Evolutionary conservation across 164 flowering plant species (phyloP), one percentile per base, ranked within the genome.

Genomic region (Vitis cinerea): DNA sequence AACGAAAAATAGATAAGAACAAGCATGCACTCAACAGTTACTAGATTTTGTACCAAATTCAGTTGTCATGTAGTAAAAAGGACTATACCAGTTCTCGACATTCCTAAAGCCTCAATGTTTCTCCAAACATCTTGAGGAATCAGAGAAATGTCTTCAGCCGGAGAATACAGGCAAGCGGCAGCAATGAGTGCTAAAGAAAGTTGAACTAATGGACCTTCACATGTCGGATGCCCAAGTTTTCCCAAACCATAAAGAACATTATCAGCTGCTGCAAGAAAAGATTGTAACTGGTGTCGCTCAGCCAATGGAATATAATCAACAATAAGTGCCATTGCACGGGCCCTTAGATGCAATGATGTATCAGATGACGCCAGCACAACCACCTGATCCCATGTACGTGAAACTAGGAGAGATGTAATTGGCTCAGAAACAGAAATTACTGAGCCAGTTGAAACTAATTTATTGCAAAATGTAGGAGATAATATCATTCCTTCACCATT

Each of bases 71-170:
- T n/a, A 59, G 0, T 12, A 62, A 64, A 14, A 30, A 9, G 10
- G 30, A 15, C 30, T 10, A 44, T 86, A 91, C 97, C 98, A 82
- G 83, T 71, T 71, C 77, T 81, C 55, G 89, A 82, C 74, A 70
- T 82, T 61, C 85, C 95, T 23, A 90, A 56, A 56, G 75, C 67
- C 72, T 91, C 92, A 66, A 93, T 73, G 65, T 80, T 84, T 62
- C 67, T 78, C 98, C 98, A 93, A 70, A 93, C 81, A 73, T 58
- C 77, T 70, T 88, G 83, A 73, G 98, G 97, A 73, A 93, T 84
- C 79, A 91, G 72, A 64, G 87, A 72, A 60, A 93, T 71, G 81
- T 93, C 98, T 81, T 90, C 97, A 67, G 68, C 71, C 2, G 89
- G 83, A 58, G 86, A 84, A 71, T 91, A 81, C 23, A 93, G 83